These are phyloP conservation scores for Sporothrix euskadiensis DNA, from an alignment of 2,329 filamentous ascomycete species.

Conservation along the genomic window DNA sequence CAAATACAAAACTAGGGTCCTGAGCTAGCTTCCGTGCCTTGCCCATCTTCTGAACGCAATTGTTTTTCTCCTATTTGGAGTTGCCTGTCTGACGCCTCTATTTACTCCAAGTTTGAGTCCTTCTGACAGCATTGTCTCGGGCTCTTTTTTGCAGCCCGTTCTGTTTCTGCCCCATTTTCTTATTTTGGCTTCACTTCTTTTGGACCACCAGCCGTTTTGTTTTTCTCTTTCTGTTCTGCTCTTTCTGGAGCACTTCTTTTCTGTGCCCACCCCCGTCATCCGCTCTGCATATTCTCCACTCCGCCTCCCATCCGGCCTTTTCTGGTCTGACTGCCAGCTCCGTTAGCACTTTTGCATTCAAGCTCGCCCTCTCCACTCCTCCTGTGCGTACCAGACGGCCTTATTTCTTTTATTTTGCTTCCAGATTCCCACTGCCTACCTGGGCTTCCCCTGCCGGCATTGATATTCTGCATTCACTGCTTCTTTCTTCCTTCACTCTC, in stretches of 20 bases:
- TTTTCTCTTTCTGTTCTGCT: background rate
- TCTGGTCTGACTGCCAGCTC: constrained; percentile 8
- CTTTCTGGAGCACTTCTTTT: background rate
- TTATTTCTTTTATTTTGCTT: background rate
- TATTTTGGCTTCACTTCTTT: background rate
- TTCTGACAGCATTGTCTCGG: background rate
- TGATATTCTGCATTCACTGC: constrained; percentile 15
- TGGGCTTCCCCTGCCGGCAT: background rate
- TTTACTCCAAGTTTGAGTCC: background rate
- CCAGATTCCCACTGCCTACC: background rate
- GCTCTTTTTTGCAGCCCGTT: background rate
- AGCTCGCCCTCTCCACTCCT: constrained; percentile 3
- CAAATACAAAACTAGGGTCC: constrained; percentile 21
- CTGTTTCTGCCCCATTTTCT: background rate
- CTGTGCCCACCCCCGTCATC: constrained; percentile 12
- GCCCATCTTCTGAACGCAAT: background rate
- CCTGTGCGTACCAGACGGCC: background rate
- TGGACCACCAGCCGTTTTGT: background rate
- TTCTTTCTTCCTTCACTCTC: background rate
- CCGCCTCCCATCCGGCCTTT: background rate
- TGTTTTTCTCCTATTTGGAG: background rate
- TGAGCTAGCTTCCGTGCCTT: constrained; percentile 17
- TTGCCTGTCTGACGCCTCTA: background rate
- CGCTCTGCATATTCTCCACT: constrained; percentile 19
- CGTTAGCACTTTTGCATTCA: background rate